phyloP scores from a whole-genome alignment of 1,284 basidiomycete species.

The Marasmius oreades region DNA sequence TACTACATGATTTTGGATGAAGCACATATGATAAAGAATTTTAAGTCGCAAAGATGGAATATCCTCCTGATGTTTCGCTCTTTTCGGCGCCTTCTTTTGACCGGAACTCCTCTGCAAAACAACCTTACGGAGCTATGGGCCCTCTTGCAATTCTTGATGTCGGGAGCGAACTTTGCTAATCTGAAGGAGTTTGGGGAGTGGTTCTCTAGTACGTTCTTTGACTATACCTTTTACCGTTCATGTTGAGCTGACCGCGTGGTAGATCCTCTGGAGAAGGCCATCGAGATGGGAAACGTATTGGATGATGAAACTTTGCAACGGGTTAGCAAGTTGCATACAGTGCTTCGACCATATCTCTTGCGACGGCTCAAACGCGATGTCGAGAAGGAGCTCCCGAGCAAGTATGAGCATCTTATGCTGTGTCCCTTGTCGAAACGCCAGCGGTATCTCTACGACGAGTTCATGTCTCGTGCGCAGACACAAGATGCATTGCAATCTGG shows the following conservation, averaged over 20 bases:
- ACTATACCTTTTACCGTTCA: neutral
- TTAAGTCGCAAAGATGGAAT: constrained; percentile 94
- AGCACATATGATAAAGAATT: constrained; percentile 99
- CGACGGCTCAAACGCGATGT: constrained; percentile 95
- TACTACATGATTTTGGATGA: constrained; percentile 97
- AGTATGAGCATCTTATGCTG: constrained; percentile 91
- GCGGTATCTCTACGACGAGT: constrained; percentile 96
- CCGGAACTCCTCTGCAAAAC: constrained; percentile 94
- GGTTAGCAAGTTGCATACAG: constrained; percentile 87
- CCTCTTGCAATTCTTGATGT: constrained; percentile 94
- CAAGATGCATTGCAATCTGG: constrained; percentile 85
- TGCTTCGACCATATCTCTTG: constrained; percentile 91
- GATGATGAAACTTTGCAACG: constrained; percentile 88
- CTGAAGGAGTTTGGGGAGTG: constrained; percentile 94
- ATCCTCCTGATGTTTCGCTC: constrained; percentile 93
- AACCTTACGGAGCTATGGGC: constrained; percentile 97
- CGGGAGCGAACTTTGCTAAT: constrained; percentile 88
- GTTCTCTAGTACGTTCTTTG: constrained; percentile 80
- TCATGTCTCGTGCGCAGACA: constrained; percentile 92
- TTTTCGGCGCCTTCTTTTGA: constrained; percentile 83
- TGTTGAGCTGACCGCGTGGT: constrained; percentile 9
- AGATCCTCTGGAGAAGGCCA: constrained; percentile 93
- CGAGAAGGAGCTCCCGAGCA: constrained; percentile 93
- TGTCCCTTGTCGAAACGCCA: constrained; percentile 94
- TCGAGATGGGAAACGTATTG: constrained; percentile 78